Evolutionary conservation across 352 stramenopile genomes (phyloP).

Genomic region (Pythium rishiriense): DNA sequence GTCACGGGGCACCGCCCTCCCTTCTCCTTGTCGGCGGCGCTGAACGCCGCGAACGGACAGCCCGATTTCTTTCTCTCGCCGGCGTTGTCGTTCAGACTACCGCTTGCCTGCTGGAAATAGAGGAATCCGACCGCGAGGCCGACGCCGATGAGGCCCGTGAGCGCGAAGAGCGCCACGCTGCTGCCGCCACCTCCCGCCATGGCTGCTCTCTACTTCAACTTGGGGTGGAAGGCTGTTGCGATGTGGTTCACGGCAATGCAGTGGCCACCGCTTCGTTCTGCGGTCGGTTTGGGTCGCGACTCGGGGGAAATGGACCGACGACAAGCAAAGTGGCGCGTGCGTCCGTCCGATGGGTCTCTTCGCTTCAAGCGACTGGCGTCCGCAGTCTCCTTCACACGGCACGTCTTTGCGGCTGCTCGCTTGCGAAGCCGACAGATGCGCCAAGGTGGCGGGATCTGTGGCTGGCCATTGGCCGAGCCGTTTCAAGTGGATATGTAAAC

Average conservation of each 20-base stretch:
- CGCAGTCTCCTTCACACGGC: constrained; percentile 14
- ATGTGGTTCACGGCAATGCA: neutral
- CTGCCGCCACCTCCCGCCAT: constrained; percentile 28
- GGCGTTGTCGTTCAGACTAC: constrained; percentile 11
- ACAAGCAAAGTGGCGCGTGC: too few relatives aligned
- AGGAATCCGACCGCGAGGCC: constrained; percentile 60
- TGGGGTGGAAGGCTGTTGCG: neutral
- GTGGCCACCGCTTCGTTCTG: too few relatives aligned
- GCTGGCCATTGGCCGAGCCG: constrained; percentile 16
- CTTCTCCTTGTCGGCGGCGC: constrained; percentile 36
- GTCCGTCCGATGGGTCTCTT: neutral
- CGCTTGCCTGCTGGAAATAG: constrained; percentile 39
- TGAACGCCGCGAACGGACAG: constrained; percentile 32
- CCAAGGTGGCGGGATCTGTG: neutral
- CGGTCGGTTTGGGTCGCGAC: too few relatives aligned
- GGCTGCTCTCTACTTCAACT: constrained; percentile 33
- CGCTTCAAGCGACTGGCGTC: constrained; percentile 4
- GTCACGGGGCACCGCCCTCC: constrained; percentile 45
- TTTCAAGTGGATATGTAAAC: constrained; percentile 13
- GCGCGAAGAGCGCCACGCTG: constrained; percentile 50
- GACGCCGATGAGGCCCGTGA: constrained; percentile 63
- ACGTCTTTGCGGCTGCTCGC: constrained; percentile 11
- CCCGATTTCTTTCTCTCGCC: constrained; percentile 24
- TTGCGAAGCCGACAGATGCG: constrained; percentile 1
- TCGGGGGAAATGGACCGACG: too few relatives aligned